Evolutionary conservation across 2,329 filamentous ascomycete genomes (phyloP), one percentile per base, ranked within the genome.

Genomic region (Cryphonectria nitschkei): DNA sequence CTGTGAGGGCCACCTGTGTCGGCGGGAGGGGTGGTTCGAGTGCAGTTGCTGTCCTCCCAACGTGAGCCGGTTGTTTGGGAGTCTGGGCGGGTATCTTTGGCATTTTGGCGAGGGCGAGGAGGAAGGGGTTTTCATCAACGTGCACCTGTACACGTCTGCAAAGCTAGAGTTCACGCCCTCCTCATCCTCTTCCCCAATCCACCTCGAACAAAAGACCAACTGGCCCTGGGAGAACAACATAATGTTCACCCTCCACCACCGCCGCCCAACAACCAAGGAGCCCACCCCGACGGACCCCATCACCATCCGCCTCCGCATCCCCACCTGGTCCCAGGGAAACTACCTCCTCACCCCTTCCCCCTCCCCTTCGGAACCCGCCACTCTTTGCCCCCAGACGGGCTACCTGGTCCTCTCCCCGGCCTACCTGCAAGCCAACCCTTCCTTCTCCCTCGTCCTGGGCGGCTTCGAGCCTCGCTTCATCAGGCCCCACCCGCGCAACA

Each of bases 41-140:
- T 85, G 84, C 52, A 86, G 87, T 7, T 90, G 88, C 73, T 90
- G 88, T 75, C 88, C 88, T 3, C 88, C 88, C 0, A 90, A 90
- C 73, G 79, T 90, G 0, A 83, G 85, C 32, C 81, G 88, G 37
- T 78, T 89, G 1, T 83, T 89, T 65, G 88, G 86, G 0, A 86
- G 83, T 34, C 78, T 90, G 37, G 87, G 87, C 1, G 87, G 87
- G 0, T 89, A 89, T 73, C 75, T 88, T 0, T 89, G 87, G 85
- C 83, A 83, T 32, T 82, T 80, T 50, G 79, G 81, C 0, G 72
- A 50, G 74, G 0, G 65, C 73, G 46, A 50, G 46, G 22, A 9
- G 0, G 46, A 16, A 4, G 41, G 34, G n/a, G 60, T 34, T 16
- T 82, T 81, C 41, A 75, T 90, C 56, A 84, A 86, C 72, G 84